Percentiles rank a stretch among this genome's conserved stretches.
Evolutionary conservation across 2,329 filamentous ascomycete genomes (phyloP).

Genomic region (Pseudogymnoascus sp.): DNA sequence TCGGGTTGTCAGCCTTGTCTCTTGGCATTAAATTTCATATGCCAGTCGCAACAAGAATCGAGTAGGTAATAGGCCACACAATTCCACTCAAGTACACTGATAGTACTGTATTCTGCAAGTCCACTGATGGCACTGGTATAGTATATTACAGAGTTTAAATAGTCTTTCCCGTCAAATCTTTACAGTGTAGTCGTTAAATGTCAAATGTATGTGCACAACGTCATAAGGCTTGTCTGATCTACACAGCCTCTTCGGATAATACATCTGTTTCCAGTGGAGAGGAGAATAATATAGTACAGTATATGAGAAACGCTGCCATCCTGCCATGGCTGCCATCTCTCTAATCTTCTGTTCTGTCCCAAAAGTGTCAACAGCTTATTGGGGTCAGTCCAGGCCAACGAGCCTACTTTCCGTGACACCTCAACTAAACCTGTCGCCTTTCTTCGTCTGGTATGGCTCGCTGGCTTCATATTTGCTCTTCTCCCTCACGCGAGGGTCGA

Average conservation of each 20-base stretch:
- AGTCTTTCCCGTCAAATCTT: background rate
- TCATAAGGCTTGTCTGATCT: background rate
- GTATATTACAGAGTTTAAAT: background rate
- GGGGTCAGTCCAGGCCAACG: background rate
- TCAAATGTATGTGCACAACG: background rate
- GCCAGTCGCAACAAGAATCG: background rate
- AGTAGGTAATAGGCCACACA: background rate
- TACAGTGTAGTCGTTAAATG: background rate
- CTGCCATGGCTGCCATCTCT: background rate
- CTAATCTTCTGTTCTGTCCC: background rate
- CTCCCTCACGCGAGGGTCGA: constrained; percentile 56
- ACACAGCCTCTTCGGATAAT: background rate
- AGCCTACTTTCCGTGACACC: background rate
- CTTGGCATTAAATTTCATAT: background rate
- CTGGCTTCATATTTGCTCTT: constrained; percentile 87
- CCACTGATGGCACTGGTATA: background rate
- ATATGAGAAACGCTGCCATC: background rate
- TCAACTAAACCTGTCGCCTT: constrained; percentile 76
- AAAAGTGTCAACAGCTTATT: background rate
- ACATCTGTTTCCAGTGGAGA: background rate
- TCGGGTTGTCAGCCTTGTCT: background rate
- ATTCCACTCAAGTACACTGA: background rate
- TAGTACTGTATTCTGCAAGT: background rate
- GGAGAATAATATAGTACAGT: background rate
- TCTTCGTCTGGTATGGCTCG: constrained; percentile 65